A percentile compares a stretch with the other conserved stretches of the same genome.
Conservation (phyloP, 1,284 basidiomycete genomes). For the Gymnopus androsaceus region DNA sequence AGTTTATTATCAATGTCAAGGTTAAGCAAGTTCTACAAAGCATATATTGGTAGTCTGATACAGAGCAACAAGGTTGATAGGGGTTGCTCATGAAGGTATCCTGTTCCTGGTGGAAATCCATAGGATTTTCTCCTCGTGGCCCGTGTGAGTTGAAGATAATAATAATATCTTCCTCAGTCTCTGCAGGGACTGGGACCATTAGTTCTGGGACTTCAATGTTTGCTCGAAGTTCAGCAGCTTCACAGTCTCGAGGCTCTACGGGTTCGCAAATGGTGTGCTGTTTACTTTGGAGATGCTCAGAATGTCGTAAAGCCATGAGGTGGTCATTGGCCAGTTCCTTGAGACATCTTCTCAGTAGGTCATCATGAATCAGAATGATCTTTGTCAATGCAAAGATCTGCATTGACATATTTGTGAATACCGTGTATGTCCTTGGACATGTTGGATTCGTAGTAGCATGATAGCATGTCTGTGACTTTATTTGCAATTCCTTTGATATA, state of each 20-base stretch:
- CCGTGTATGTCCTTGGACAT: constrained; percentile 12
- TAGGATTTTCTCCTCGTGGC: neutral
- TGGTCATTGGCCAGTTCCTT: constrained; percentile 14
- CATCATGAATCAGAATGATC: constrained; percentile 23
- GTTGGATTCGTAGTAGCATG: constrained; percentile 29
- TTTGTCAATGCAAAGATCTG: constrained; percentile 28
- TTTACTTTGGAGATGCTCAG: neutral
- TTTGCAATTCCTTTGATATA: constrained; percentile 32
- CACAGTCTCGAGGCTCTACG: neutral
- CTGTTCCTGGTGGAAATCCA: neutral
- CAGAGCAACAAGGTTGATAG: too few relatives aligned
- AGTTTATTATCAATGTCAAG: too few relatives aligned
- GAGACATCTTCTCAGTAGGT: constrained; percentile 17
- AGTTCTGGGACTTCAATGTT: neutral
- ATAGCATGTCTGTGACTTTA: constrained; percentile 32
- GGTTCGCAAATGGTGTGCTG: neutral
- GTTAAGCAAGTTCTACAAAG: too few relatives aligned
- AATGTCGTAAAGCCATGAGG: neutral
- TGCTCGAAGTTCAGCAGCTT: constrained; percentile 8
- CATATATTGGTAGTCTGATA: too few relatives aligned
- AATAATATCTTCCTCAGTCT: neutral
- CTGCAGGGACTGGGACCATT: too few relatives aligned
- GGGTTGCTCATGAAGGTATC: constrained; percentile 5
- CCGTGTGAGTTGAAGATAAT: neutral
- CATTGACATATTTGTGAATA: constrained; percentile 11